Percentiles rank a stretch among this genome's conserved stretches.
These are phyloP conservation scores for Entomortierella parvispora DNA, from an alignment of 192 early-diverging fungal genomes.

Conservation along the genomic window DNA sequence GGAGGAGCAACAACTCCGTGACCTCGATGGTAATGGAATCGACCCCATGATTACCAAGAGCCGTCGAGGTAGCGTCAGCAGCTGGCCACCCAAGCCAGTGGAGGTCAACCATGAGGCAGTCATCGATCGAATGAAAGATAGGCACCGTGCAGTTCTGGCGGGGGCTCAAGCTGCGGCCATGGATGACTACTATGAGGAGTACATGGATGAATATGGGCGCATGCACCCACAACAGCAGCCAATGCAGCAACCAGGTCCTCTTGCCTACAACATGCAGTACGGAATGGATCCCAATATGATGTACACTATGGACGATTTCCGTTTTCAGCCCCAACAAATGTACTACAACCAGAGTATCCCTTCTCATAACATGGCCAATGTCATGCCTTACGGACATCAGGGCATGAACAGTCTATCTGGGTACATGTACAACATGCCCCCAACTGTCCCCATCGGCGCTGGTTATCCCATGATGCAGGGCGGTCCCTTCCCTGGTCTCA, in stretches of 20 bases:
- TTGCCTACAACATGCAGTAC: constrained; percentile 20
- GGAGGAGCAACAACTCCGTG: background rate
- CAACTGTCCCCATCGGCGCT: background rate
- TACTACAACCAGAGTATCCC: constrained; percentile 12
- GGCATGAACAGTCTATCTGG: constrained; percentile 2
- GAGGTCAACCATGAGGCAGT: constrained; percentile 22
- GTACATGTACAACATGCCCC: background rate
- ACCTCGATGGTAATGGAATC: background rate
- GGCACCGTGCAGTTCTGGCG: constrained; percentile 27
- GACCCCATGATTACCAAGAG: background rate
- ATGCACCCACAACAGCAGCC: constrained; percentile 7
- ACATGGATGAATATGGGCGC: constrained; percentile 24
- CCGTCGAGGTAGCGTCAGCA: background rate
- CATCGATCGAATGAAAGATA: constrained; percentile 38
- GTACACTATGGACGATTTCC: constrained; percentile 29
- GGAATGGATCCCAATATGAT: constrained; percentile 21
- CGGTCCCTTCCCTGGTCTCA: background rate
- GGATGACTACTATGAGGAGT: constrained; percentile 41
- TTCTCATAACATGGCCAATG: constrained; percentile 1
- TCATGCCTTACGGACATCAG: background rate
- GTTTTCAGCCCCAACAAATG: constrained; percentile 15
- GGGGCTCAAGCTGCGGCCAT: constrained; percentile 23
- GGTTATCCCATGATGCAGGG: constrained; percentile 2
- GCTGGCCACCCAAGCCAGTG: background rate
- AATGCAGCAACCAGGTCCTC: background rate